phyloP scores from a whole-genome alignment of 2,329 filamentous ascomycete species.

The Apiospora koreana region DNA sequence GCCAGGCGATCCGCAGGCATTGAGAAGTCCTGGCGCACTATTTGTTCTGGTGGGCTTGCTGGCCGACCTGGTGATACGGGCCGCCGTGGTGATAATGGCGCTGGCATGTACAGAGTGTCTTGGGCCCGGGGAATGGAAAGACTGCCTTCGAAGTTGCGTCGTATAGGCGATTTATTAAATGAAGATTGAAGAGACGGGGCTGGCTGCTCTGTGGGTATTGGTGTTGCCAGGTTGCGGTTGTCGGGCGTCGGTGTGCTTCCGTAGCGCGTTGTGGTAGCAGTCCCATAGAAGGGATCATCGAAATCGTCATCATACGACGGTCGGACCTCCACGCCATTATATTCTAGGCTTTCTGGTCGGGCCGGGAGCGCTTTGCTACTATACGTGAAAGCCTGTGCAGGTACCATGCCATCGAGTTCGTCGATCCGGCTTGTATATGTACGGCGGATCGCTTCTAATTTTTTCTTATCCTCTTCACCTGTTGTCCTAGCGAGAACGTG shows the following conservation, averaged over 20 bases:
- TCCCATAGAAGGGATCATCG: slow-evolving; percentile 49
- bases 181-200: slow-evolving; percentile 47
- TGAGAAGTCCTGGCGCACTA: slow-evolving; percentile 39
- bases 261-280: slow-evolving; percentile 45
- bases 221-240: slow-evolving; percentile 5
- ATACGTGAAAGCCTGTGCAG: slow-evolving; percentile 43
- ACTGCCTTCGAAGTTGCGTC: slow-evolving; percentile 36
- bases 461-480: slow-evolving; percentile 83
- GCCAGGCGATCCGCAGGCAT: slow-evolving; percentile 27
- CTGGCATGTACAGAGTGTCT: slow-evolving; percentile 65
- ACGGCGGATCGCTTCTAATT: slow-evolving; percentile 87
- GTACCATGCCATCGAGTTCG: slow-evolving; percentile 75
- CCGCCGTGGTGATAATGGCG: slow-evolving; percentile 68
- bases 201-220: background rate
- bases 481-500: slow-evolving; percentile 85
- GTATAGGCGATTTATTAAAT: slow-evolving; percentile 53
- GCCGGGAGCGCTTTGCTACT: slow-evolving; percentile 77
- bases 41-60: slow-evolving; percentile 32
- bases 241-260: slow-evolving; percentile 5
- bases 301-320: slow-evolving; percentile 41
- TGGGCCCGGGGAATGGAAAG: slow-evolving; percentile 49
- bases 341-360: slow-evolving; percentile 64
- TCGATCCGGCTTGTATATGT: slow-evolving; percentile 90
- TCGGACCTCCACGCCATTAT: slow-evolving; percentile 37
- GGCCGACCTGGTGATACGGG: slow-evolving; percentile 47